Evolutionary conservation across 1,284 basidiomycete species (phyloP).

Genomic region (Ganoderma sinense): DNA sequence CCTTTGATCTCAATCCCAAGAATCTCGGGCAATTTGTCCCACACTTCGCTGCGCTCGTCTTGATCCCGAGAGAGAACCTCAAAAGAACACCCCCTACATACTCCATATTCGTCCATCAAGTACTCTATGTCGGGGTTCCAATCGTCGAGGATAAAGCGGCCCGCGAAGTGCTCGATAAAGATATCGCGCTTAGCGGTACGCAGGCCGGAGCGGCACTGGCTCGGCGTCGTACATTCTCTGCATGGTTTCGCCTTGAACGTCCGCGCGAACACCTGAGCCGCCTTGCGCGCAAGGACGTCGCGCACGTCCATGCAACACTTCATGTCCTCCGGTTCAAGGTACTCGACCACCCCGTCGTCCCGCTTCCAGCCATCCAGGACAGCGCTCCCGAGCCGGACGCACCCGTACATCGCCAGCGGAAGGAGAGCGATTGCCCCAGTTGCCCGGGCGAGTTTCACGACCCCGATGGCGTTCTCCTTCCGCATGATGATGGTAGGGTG

Average conservation of each 20-base stretch:
- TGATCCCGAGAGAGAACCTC: background rate
- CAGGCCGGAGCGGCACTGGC: background rate
- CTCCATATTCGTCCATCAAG: background rate
- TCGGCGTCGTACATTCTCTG: background rate
- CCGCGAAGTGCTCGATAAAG: background rate
- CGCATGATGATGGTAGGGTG: constrained; percentile 5
- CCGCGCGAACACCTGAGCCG: background rate
- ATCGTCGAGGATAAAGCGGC: background rate
- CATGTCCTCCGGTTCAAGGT: constrained; percentile 10
- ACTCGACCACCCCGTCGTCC: constrained; percentile 11
- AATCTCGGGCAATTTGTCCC: background rate
- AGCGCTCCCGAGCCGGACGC: background rate
- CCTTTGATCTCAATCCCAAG: background rate
- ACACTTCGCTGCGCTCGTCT: background rate
- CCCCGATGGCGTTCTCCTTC: constrained; percentile 6
- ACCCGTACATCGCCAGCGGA: constrained; percentile 4
- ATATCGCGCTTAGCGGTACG: background rate
- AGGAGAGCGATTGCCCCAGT: constrained; percentile 5
- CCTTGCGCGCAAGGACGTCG: background rate
- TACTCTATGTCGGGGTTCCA: background rate
- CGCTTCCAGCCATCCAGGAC: constrained; percentile 9
- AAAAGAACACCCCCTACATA: background rate
- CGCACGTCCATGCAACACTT: constrained; percentile 1
- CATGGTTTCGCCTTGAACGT: background rate
- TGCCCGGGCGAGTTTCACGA: constrained; percentile 18